A percentile compares a stretch with the other conserved stretches of the same genome.
These are phyloP conservation scores for Skeletonema tropicum DNA, from an alignment of 108 stramenopile genomes.

Conservation along the genomic window DNA sequence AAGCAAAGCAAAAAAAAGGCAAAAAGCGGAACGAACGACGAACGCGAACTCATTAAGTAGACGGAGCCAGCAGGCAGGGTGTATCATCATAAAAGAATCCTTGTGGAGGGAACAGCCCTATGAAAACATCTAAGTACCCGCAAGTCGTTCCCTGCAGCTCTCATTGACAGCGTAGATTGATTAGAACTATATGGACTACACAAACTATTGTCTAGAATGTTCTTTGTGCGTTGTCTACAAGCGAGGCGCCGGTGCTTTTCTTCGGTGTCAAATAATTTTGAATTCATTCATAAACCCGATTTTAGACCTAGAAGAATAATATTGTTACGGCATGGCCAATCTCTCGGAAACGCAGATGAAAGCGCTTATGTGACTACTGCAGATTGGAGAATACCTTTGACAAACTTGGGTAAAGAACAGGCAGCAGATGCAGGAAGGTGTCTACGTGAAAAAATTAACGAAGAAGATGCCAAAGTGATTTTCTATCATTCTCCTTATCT, in stretches of 20 bases:
- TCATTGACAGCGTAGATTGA: too few species aligned
- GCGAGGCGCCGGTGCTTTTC: background rate
- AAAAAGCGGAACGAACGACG: too few species aligned
- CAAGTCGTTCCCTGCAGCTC: too few species aligned
- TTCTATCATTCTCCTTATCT: conserved; percentile 64
- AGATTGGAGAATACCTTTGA: conserved; percentile 77
- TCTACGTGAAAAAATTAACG: background rate
- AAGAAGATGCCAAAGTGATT: conserved; percentile 35
- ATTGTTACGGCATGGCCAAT: conserved; percentile 76
- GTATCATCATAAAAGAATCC: too few species aligned
- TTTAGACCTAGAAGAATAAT: conserved; percentile 57
- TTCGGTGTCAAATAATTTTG: background rate
- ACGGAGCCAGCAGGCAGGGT: too few species aligned
- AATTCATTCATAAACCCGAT: background rate
- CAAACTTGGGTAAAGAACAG: conserved; percentile 34
- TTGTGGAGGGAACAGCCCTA: too few species aligned
- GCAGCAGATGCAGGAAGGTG: conserved; percentile 10
- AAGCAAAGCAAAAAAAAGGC: too few species aligned
- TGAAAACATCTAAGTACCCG: too few species aligned
- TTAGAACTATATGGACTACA: too few species aligned
- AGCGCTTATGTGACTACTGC: conserved; percentile 65
- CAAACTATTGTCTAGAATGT: background rate
- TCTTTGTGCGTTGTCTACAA: background rate
- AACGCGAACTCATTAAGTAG: too few species aligned
- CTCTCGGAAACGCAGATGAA: conserved; percentile 79